Evolutionary conservation across 306 rosid species (phyloP).

Genomic region (Vachellia collinsii): DNA sequence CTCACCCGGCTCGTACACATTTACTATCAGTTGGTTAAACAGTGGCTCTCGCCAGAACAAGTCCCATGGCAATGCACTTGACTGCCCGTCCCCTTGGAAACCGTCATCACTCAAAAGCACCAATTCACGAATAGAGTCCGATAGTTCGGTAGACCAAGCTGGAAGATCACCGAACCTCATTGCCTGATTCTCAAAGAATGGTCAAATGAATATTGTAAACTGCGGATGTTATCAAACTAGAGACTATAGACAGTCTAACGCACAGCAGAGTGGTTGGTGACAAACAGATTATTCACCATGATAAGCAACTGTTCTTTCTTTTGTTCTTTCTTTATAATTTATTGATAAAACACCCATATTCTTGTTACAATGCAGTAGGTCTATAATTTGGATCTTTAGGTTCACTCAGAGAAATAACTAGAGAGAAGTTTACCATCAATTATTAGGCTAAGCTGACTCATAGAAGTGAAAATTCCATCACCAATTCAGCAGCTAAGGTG

Average conservation of each 20-base stretch:
- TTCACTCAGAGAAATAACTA: neutral
- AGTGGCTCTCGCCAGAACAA: conserved; percentile 67
- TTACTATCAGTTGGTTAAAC: conserved; percentile 80
- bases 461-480: neutral
- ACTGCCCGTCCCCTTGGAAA: conserved; percentile 27
- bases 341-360: neutral
- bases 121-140: conserved; percentile 49
- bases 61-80: conserved; percentile 42
- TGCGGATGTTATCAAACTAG: neutral
- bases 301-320: neutral
- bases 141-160: conserved; percentile 62
- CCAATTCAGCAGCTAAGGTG: neutral
- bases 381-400: neutral
- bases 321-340: neutral
- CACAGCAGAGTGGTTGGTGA: neutral
- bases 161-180: conserved; percentile 92
- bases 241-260: neutral
- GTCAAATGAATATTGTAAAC: neutral
- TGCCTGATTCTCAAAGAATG: conserved; percentile 48
- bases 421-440: neutral
- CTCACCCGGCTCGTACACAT: conserved; percentile 80
- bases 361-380: neutral
- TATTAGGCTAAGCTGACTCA: neutral
- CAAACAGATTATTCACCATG: neutral
- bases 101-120: conserved; percentile 32